These are phyloP conservation scores for Artomyces pyxidatus DNA, from an alignment of 768 basidiomycete genomes.

Conservation along the genomic window DNA sequence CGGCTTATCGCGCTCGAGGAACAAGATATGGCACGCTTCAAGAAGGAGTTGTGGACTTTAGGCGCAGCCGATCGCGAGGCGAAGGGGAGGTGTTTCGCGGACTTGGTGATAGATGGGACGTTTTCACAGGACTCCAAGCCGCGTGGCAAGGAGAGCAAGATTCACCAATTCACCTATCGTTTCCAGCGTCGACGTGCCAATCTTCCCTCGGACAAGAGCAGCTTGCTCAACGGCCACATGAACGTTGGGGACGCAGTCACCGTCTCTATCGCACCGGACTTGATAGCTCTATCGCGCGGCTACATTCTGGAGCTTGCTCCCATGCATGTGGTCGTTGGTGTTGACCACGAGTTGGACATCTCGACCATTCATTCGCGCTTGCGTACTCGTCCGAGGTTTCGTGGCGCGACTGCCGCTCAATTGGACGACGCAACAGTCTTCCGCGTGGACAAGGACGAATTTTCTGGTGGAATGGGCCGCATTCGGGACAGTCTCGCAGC, in stretches of 20 bases:
- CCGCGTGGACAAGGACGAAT: slow-evolving; percentile 91
- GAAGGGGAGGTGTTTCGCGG: slow-evolving; percentile 75
- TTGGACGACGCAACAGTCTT: slow-evolving; percentile 38
- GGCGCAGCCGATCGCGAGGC: slow-evolving; percentile 69
- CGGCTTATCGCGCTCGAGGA: slow-evolving; percentile 78
- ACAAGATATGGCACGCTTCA: slow-evolving; percentile 74
- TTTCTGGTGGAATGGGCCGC: slow-evolving; percentile 77
- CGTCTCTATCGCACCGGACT: slow-evolving; percentile 77
- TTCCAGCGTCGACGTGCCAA: slow-evolving; percentile 33
- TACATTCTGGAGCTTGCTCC: slow-evolving; percentile 71
- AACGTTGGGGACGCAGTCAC: slow-evolving; percentile 75
- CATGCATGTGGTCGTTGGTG: slow-evolving; percentile 59
- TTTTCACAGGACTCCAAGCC: slow-evolving; percentile 22
- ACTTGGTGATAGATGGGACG: slow-evolving; percentile 60
- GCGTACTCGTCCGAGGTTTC: slow-evolving; percentile 20
- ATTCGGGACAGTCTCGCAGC: slow-evolving; percentile 88
- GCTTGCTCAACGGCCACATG: slow-evolving; percentile 74
- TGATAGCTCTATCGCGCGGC: slow-evolving; percentile 80
- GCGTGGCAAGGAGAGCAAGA: slow-evolving; percentile 36
- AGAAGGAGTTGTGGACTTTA: slow-evolving; percentile 92
- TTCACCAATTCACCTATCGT: slow-evolving; percentile 73
- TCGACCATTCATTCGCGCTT: slow-evolving; percentile 36
- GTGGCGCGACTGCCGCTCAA: slow-evolving; percentile 12
- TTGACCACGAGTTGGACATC: slow-evolving; percentile 70
- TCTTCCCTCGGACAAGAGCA: slow-evolving; percentile 12